Percentiles rank a stretch among this genome's conserved stretches.
phyloP scores from a whole-genome alignment of 2,329 filamentous ascomycete genomes.

The Stagonosporopsis cucurbitacearum region DNA sequence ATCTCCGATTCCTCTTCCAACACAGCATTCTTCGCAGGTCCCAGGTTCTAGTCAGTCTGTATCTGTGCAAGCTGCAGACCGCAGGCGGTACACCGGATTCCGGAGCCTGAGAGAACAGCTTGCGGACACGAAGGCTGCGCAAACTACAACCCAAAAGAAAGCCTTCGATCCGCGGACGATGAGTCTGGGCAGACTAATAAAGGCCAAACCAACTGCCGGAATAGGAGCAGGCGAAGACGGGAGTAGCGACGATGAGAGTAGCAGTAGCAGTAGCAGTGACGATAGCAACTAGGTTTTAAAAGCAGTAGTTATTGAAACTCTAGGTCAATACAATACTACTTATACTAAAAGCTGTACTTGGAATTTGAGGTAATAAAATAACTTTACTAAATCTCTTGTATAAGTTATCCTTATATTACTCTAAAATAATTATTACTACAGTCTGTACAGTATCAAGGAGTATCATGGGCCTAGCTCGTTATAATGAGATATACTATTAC shows the following conservation, averaged over 20 bases:
- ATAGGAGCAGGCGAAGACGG: constrained; percentile 8
- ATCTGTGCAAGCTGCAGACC: constrained; percentile 18
- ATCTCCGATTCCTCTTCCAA: constrained; percentile 18
- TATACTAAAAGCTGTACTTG: too few species aligned
- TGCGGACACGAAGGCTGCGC: constrained; percentile 16
- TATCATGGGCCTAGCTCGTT: too few species aligned
- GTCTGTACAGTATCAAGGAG: too few species aligned
- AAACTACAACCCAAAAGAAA: constrained; percentile 12
- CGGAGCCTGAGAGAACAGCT: constrained; percentile 22
- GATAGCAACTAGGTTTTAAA: constrained; percentile 17
- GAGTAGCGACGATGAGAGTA: constrained; percentile 9
- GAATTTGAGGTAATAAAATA: too few species aligned
- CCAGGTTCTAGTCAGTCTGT: constrained; percentile 19
- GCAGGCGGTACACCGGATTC: constrained; percentile 20
- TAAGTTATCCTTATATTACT: too few species aligned
- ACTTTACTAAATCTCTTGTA: too few species aligned
- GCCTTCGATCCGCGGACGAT: constrained; percentile 21
- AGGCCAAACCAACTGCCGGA: neutral
- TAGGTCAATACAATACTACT: too few species aligned
- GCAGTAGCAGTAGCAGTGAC: constrained; percentile 20
- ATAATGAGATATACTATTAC: too few species aligned
- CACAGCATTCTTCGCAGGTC: constrained; percentile 10
- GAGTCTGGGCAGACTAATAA: constrained; percentile 15
- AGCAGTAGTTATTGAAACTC: too few species aligned
- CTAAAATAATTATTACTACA: too few species aligned